A percentile compares a stretch with the other conserved stretches of the same genome.
Evolutionary conservation across 2,329 filamentous ascomycete genomes (phyloP).

Genomic region (Botrytis tulipae): DNA sequence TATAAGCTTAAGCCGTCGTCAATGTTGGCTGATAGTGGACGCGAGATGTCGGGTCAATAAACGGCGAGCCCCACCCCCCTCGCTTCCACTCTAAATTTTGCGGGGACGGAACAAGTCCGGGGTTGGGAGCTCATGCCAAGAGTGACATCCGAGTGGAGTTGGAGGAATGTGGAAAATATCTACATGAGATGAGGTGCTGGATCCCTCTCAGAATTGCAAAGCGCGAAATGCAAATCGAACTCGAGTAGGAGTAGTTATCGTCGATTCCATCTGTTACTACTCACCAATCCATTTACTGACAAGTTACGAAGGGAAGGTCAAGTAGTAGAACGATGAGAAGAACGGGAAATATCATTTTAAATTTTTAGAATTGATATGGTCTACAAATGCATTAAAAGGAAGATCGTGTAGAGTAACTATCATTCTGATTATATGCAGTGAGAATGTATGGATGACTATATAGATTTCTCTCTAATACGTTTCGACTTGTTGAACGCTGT

Average conservation of each 20-base stretch:
- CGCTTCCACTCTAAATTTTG: not conserved
- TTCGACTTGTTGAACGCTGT: not conserved
- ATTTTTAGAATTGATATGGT: not conserved
- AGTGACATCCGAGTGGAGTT: not conserved
- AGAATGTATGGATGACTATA: too few relatives aligned
- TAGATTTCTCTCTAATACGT: too few relatives aligned
- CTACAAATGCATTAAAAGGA: not conserved
- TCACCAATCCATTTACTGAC: not conserved
- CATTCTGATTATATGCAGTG: not conserved
- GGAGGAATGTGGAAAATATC: not conserved
- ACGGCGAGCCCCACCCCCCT: not conserved
- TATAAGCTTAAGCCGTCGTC: not conserved
- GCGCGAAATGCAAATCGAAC: not conserved
- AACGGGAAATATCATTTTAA: not conserved
- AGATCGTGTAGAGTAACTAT: not conserved
- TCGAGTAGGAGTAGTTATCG: not conserved
- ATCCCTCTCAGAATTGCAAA: not conserved
- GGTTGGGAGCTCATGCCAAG: not conserved
- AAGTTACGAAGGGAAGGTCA: not conserved
- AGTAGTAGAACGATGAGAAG: not conserved
- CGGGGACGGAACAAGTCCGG: too few relatives aligned
- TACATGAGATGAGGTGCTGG: not conserved
- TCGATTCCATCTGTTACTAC: not conserved
- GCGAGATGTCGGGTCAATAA: not conserved
- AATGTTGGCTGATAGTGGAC: not conserved